These are phyloP conservation scores for Claviceps sorghi DNA, from an alignment of 2,329 filamentous ascomycete genomes.

Conservation along the genomic window DNA sequence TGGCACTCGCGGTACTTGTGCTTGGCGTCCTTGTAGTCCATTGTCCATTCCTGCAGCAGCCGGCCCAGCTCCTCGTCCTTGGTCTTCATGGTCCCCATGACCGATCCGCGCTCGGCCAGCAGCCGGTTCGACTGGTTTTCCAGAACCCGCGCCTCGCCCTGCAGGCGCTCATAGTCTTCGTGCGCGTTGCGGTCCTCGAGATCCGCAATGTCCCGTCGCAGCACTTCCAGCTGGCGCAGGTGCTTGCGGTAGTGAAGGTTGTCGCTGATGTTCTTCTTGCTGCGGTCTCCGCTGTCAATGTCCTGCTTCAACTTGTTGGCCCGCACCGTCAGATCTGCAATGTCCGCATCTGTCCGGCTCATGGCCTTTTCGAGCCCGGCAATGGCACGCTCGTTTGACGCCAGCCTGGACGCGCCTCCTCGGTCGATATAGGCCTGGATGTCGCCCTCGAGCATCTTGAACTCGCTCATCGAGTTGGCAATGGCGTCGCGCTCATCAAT, in stretches of 20 bases:
- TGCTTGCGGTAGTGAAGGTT: constrained; percentile 78
- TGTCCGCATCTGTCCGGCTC: constrained; percentile 49
- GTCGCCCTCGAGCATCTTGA: constrained; percentile 59
- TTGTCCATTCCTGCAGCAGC: constrained; percentile 65
- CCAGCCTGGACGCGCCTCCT: constrained; percentile 59
- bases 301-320: constrained; percentile 68
- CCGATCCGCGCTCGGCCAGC: constrained; percentile 55
- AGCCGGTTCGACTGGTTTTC: constrained; percentile 55
- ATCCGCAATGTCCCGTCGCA: constrained; percentile 55
- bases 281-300: constrained; percentile 64
- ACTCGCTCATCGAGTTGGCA: constrained; percentile 59
- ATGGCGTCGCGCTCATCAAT: constrained; percentile 58
- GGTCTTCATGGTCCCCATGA: constrained; percentile 65
- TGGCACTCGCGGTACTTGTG: constrained; percentile 72
- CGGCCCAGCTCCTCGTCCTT: constrained; percentile 69
- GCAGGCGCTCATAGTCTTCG: constrained; percentile 64
- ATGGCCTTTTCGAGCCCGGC: constrained; percentile 52
- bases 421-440: constrained; percentile 68
- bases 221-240: constrained; percentile 48
- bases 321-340: constrained; percentile 48
- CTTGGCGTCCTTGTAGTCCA: constrained; percentile 73
- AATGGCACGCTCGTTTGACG: constrained; percentile 55
- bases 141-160: constrained; percentile 50
- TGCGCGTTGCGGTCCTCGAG: constrained; percentile 68
- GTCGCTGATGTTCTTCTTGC: constrained; percentile 74